phyloP scores from a whole-genome alignment of 768 basidiomycete genomes.

The Trametes cingulata region DNA sequence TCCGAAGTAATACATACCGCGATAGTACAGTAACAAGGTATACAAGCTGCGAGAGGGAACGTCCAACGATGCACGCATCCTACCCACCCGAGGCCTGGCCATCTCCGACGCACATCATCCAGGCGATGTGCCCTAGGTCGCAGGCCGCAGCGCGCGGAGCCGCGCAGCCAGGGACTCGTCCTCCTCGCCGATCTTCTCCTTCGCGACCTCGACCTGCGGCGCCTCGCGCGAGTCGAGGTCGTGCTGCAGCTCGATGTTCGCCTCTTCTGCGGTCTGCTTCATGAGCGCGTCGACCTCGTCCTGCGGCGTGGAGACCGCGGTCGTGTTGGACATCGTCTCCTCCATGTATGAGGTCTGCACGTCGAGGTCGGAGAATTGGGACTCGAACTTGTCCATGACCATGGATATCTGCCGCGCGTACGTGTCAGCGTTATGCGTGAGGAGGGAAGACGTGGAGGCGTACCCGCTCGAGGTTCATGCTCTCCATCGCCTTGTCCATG shows the following conservation, averaged over 20 bases:
- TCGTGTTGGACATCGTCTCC: constrained; percentile 91
- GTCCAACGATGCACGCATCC: neutral
- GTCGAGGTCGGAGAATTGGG: constrained; percentile 94
- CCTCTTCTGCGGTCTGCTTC: constrained; percentile 95
- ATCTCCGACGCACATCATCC: neutral
- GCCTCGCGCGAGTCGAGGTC: constrained; percentile 72
- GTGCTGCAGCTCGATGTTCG: constrained; percentile 92
- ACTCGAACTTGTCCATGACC: constrained; percentile 99
- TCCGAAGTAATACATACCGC: constrained; percentile 17
- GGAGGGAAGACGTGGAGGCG: constrained; percentile 30
- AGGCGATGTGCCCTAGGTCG: constrained; percentile 41
- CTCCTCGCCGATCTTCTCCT: constrained; percentile 64
- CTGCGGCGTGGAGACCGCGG: constrained; percentile 91
- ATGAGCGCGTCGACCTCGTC: constrained; percentile 94
- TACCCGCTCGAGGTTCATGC: constrained; percentile 97
- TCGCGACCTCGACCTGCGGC: constrained; percentile 45
- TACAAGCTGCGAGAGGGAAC: constrained; percentile 10
- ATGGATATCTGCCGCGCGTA: constrained; percentile 73
- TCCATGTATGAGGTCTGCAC: constrained; percentile 99
- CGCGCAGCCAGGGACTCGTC: constrained; percentile 83
- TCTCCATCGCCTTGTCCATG: constrained; percentile 99
- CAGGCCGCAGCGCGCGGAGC: constrained; percentile 83
- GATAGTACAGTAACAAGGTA: constrained; percentile 18
- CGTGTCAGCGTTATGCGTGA: neutral
- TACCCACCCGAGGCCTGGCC: neutral